phyloP scores from a whole-genome alignment of 805 yeast species.

The Candida railenensis region DNA sequence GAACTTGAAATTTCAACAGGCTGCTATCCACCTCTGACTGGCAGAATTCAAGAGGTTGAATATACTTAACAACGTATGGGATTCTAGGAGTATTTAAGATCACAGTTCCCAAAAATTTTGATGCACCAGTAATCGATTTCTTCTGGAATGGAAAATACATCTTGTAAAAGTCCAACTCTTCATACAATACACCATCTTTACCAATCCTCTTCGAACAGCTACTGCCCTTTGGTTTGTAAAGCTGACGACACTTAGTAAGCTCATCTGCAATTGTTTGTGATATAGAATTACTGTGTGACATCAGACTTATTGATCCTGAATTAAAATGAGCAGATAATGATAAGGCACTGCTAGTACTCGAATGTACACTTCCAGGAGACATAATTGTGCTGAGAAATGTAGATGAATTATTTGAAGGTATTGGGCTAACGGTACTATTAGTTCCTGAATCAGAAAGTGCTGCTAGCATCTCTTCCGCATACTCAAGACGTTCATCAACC shows the following conservation, averaged over 20 bases:
- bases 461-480: not conserved
- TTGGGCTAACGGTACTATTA: not conserved
- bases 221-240: constrained; percentile 12
- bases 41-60: constrained; percentile 6
- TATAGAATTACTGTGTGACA: not conserved
- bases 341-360: too few species aligned
- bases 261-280: constrained; percentile 5
- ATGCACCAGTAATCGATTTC: constrained; percentile 13
- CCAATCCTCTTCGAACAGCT: not conserved
- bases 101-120: constrained; percentile 11
- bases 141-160: constrained; percentile 12
- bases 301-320: not conserved
- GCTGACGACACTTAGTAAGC: constrained; percentile 19
- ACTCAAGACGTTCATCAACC: constrained; percentile 24
- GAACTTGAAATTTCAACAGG: constrained; percentile 7
- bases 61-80: constrained; percentile 7
- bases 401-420: not conserved
- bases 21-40: not conserved
- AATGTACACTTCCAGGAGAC: too few species aligned
- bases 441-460: not conserved
- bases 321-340: not conserved
- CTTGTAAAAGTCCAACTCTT: constrained; percentile 10
- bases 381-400: not conserved
- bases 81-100: not conserved
- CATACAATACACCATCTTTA: constrained; percentile 4